Evolutionary conservation across 768 basidiomycete genomes (phyloP), one percentile per base, ranked within the genome.

Genomic region (Macrolepiota albuminosa): DNA sequence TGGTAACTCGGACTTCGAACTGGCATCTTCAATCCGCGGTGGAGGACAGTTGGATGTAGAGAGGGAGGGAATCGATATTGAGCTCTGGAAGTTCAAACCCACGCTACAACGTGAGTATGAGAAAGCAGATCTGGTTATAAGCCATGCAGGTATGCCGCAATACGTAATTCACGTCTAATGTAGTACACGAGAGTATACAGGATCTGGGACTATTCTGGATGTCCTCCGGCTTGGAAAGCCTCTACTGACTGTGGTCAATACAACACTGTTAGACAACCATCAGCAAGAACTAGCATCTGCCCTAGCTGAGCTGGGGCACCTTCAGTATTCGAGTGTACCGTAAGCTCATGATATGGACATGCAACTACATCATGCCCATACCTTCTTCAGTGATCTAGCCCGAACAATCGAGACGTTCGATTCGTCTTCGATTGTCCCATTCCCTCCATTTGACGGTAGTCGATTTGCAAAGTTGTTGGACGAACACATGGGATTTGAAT

Each of bases 191-290:
- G 51, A 95, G 24, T 53, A 26, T 34, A 56, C 60, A 98, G 96
- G 96, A 55, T 89, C 96, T 24, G 96, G 96, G 11, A 97, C 96
- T 4, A 95, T 98, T 67, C 80, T 98, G 34, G 92, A 96, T 48
- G 92, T 87, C 10, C 77, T 98, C 51, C 79, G 94, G 36, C 76
- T 83, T 53, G 78, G 80, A 50, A 93, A 89, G 67, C 82, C 84
- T 7, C 76, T 99, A 63, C 87, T 99, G 63, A 89, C 91, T 4
- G 86, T 97, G 3, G 95, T 95, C 11, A 99, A 99, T 71, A 77
- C 86, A 46, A 88, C 91, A 0, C 76, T 99, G 34, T 81, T 95
- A 70, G 88, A 97, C 71, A 91, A 97, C 70, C 96, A 99, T 68
- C 96, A 99, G 77, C 79, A 86, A 56, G 93, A 99, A 68, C 78